These are phyloP conservation scores for Xylaria curta DNA, from an alignment of 495 filamentous ascomycete genomes.

Conservation along the genomic window DNA sequence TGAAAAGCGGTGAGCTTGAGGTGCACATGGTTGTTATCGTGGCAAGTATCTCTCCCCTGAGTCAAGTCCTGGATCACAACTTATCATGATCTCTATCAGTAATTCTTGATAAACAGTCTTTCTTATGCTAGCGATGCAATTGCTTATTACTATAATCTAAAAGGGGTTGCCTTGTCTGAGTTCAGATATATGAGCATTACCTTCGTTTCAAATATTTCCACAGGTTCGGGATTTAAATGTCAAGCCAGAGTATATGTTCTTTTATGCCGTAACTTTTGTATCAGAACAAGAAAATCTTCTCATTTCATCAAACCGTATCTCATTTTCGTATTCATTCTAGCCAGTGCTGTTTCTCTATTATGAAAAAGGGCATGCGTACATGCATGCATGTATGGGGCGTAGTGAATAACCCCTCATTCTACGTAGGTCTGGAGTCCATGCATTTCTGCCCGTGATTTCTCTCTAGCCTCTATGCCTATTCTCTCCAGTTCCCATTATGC, in stretches of 20 bases:
- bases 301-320: neutral
- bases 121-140: no score
- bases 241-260: neutral
- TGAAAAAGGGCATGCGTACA: neutral
- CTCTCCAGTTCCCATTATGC: neutral
- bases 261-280: neutral
- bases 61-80: neutral
- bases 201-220: neutral
- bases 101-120: no score
- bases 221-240: neutral
- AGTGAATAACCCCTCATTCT: neutral
- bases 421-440: slow-evolving; percentile 9
- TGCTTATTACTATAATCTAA: neutral
- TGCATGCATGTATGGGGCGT: neutral
- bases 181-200: neutral
- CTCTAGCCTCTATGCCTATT: slow-evolving; percentile 16
- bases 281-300: neutral
- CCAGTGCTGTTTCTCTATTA: slow-evolving; percentile 8
- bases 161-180: neutral
- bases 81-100: neutral
- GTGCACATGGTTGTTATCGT: neutral
- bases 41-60: neutral
- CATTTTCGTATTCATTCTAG: slow-evolving; percentile 13
- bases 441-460: neutral
- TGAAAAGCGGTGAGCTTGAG: slow-evolving; percentile 7